Base-by-base conservation (phyloP, 495 filamentous ascomycete genomes). In the Annulohypoxylon nitens region DNA sequence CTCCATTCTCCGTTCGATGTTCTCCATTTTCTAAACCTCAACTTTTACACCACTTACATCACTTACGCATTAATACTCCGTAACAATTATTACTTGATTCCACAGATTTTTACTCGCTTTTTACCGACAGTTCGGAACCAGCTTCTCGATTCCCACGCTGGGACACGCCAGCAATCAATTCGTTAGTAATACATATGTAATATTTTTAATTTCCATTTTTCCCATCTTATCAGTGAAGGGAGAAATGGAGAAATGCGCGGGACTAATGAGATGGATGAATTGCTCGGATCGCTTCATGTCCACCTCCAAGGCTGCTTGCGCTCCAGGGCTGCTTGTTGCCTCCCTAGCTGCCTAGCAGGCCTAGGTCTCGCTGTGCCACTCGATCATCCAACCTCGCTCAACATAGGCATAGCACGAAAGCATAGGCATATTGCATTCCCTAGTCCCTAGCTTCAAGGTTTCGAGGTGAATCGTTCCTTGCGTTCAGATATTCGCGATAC, bases 361-460 rank as follows among this genome's bases (percentile, higher is more conserved):
- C 30, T 30, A 3, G 3, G 11, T n/a, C n/a, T 63, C 14, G n/a
- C 43, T 60, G 14, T 16, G 25, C 34, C 33, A 37, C 34, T 67
- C 59, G 11, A 68, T 39, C 60, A 36, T 63, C 64, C 53, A 41
- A 60, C 23, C 8, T 50, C 50, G 25, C 18, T 45, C 63, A 66
- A 4, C 53, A 43, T 57, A 16, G 12, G n/a, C 9, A 48, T 33
- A 26, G 20, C 36, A 30, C 30, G 30, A 30, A 30, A 30, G 30
- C 30, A 30, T 30, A 57, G 41, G 50, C 55, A 62, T 12, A 20
- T 14, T 60, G n/a, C 51, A 25, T 41, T 55, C 11, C 48, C 48
- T 45, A 34, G 18, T 55, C 11, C 48, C 48, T 45, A 34, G 18
- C 12, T 30, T 30, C 30, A 30, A 43, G 12, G 12, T 43, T 50